Conservation (phyloP, 2,329 filamentous ascomycete genomes). For the Aspergillus intermedius region DNA sequence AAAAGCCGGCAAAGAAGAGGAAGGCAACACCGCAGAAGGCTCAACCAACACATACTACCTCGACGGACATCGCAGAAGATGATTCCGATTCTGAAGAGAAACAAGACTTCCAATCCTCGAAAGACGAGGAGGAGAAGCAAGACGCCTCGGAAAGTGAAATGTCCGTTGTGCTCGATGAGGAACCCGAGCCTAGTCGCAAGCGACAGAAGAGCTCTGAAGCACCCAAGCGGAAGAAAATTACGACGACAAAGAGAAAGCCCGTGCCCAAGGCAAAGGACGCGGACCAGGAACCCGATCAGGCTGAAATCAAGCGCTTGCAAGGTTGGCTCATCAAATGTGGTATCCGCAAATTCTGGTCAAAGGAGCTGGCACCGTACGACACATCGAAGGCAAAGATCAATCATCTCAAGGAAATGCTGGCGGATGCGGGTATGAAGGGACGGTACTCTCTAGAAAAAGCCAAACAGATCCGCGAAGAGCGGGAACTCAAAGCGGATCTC, state of each 20-base stretch:
- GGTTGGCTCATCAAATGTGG: slow-evolving; percentile 83
- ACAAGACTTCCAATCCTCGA: slow-evolving; percentile 8
- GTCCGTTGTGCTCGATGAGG: slow-evolving; percentile 73
- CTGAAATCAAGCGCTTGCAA: slow-evolving; percentile 83
- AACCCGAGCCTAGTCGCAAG: slow-evolving; percentile 54
- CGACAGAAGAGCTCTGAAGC: slow-evolving; percentile 23
- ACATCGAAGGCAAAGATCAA: slow-evolving; percentile 72
- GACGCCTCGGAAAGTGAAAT: slow-evolving; percentile 57
- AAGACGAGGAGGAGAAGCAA: slow-evolving; percentile 35
- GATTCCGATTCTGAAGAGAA: slow-evolving; percentile 10
- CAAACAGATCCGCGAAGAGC: slow-evolving; percentile 74
- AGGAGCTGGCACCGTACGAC: slow-evolving; percentile 70
- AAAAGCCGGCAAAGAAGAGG: slow-evolving; percentile 12
- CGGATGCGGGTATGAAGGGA: slow-evolving; percentile 78
- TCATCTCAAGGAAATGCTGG: slow-evolving; percentile 72
- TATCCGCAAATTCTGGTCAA: slow-evolving; percentile 83
- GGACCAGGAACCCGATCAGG: slow-evolving; percentile 57
- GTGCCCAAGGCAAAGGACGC: slow-evolving; percentile 38
- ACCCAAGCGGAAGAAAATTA: slow-evolving; percentile 25
- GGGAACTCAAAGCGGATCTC: slow-evolving; percentile 77
- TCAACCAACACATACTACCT: slow-evolving; percentile 4
- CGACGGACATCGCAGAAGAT: slow-evolving; percentile 6
- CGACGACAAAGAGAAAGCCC: slow-evolving; percentile 1
- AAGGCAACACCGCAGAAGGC: slow-evolving; percentile 6
- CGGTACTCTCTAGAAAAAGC: slow-evolving; percentile 82